Conservation (phyloP, 129 eudicot species). For the Calendula officinalis region DNA sequence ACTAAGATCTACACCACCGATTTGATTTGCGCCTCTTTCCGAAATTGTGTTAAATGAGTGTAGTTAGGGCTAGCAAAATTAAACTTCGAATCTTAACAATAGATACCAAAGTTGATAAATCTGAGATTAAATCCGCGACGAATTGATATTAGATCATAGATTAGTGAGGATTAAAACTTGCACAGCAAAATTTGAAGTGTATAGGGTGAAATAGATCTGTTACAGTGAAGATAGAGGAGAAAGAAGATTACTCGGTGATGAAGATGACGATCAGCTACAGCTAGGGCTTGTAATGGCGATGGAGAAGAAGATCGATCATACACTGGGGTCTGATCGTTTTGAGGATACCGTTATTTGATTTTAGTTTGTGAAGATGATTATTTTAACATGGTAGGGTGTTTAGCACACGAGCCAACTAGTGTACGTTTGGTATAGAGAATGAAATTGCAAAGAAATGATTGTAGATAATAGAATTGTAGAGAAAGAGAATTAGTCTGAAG, state of each 20-base stretch:
- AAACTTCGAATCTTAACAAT: background rate
- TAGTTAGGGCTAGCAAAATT: conserved; percentile 19
- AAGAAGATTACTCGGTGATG: conserved; percentile 13
- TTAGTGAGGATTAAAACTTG: conserved; percentile 11
- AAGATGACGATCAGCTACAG: conserved; percentile 5
- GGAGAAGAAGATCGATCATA: conserved; percentile 17
- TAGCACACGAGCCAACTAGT: too few species aligned
- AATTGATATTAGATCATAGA: conserved; percentile 2
- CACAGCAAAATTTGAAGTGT: background rate
- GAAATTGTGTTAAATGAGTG: background rate
- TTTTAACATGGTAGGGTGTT: background rate
- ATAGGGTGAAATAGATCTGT: conserved; percentile 17
- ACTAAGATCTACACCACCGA: conserved; percentile 13
- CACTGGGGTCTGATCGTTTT: conserved; percentile 6
- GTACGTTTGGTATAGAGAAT: too few species aligned
- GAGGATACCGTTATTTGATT: background rate
- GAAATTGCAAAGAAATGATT: too few species aligned
- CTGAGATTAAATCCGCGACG: background rate
- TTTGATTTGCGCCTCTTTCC: background rate
- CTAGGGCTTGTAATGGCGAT: conserved; percentile 11
- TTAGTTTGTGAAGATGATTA: conserved; percentile 9
- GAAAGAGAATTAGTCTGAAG: too few species aligned
- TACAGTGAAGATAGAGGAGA: background rate
- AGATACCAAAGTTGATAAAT: background rate
- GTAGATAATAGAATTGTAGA: too few species aligned